A percentile compares a stretch with the other conserved stretches of the same genome.
Conservation (phyloP, 148 eudicot genomes). For the Camellia granthamiana region DNA sequence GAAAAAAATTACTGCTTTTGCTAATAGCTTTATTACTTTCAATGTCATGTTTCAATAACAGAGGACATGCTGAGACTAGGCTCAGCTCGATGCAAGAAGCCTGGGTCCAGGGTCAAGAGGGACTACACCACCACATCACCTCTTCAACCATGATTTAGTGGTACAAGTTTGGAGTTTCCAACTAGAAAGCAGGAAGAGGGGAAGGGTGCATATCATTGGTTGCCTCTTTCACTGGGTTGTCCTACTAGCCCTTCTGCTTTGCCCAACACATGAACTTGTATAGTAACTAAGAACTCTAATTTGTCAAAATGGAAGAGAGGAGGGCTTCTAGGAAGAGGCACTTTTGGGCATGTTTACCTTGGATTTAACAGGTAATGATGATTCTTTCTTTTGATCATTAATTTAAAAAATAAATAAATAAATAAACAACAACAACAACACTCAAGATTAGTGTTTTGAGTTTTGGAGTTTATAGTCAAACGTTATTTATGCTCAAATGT, state of each 20-base stretch:
- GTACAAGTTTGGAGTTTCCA: conserved; percentile 55
- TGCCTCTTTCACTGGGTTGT: conserved; percentile 88
- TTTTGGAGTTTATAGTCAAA: not conserved
- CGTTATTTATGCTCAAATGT: not conserved
- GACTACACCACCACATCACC: conserved; percentile 56
- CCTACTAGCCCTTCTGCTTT: conserved; percentile 66
- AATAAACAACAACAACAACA: not conserved
- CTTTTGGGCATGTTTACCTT: conserved; percentile 94
- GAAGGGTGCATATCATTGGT: conserved; percentile 59
- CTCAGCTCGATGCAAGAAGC: conserved; percentile 47
- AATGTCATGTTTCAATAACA: conserved; percentile 20
- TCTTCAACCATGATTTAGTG: conserved; percentile 50
- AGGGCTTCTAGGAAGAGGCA: conserved; percentile 91
- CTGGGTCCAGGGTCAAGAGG: conserved; percentile 62
- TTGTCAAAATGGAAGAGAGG: conserved; percentile 90
- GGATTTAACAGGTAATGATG: conserved; percentile 78
- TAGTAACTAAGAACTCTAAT: conserved; percentile 35
- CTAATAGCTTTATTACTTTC: not conserved
- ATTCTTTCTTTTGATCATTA: not conserved
- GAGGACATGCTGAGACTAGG: conserved; percentile 44
- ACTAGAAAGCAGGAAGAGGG: conserved; percentile 65
- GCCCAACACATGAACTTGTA: conserved; percentile 45
- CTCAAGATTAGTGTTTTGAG: not conserved
- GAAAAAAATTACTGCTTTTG: not conserved
- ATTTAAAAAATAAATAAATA: not conserved